Conservation (phyloP, 2,329 filamentous ascomycete genomes). For the Cladophialophora chaetospira region DNA sequence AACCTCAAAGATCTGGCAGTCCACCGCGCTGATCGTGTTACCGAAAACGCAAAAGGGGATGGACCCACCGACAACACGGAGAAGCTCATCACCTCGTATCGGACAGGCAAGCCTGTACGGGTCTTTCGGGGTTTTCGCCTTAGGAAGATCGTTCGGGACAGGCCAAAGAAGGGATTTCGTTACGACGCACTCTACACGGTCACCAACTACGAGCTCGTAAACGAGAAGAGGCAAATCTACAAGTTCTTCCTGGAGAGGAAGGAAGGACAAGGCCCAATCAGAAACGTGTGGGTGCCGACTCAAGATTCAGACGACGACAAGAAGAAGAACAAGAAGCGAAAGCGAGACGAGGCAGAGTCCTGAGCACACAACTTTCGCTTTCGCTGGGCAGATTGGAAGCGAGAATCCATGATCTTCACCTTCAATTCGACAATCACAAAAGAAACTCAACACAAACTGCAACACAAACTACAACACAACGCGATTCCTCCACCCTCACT, state of each 20-base stretch:
- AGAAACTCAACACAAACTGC: too few species aligned
- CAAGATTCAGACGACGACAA: neutral
- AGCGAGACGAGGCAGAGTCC: neutral
- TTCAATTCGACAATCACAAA: too few species aligned
- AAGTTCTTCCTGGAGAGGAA: conserved; percentile 52
- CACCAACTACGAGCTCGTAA: conserved; percentile 40
- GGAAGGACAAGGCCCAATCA: conserved; percentile 40
- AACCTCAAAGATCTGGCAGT: conserved; percentile 23
- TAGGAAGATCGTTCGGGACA: conserved; percentile 40
- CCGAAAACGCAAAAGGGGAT: conserved; percentile 29
- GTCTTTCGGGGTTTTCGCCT: conserved; percentile 52
- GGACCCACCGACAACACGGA: conserved; percentile 42
- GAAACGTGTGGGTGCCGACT: conserved; percentile 12
- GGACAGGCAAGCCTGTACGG: conserved; percentile 47
- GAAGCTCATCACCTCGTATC: conserved; percentile 45
- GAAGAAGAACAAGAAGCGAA: neutral
- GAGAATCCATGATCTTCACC: too few species aligned
- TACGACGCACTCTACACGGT: conserved; percentile 62
- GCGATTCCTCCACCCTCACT: too few species aligned
- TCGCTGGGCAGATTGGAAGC: too few species aligned
- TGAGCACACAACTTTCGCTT: too few species aligned
- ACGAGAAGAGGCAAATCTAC: conserved; percentile 47
- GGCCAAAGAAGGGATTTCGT: conserved; percentile 53
- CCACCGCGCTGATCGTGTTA: conserved; percentile 4
- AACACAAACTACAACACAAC: too few species aligned